Conservation (phyloP, 2,329 filamentous ascomycete genomes). For the Talaromyces piceae region DNA sequence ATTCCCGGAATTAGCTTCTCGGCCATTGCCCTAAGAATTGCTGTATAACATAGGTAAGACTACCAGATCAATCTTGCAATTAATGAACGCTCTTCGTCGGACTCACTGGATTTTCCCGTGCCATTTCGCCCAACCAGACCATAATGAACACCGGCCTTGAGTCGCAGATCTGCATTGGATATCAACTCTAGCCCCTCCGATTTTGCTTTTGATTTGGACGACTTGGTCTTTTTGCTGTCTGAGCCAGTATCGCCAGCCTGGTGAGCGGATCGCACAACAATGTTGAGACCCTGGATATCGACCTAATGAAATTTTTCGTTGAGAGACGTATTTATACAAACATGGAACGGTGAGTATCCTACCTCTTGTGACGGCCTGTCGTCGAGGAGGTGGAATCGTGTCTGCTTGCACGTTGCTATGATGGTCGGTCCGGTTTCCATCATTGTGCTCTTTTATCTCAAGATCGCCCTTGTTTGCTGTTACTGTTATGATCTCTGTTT, state of each 20-base stretch:
- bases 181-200: constrained; percentile 55
- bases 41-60: constrained; percentile 30
- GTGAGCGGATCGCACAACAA: constrained; percentile 13
- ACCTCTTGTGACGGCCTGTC: constrained; percentile 48
- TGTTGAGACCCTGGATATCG: constrained; percentile 61
- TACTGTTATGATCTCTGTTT: background rate
- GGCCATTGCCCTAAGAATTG: constrained; percentile 65
- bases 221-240: constrained; percentile 17
- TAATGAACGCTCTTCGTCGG: background rate
- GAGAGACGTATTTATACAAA: too few species aligned
- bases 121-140: constrained; percentile 75
- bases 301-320: too few species aligned
- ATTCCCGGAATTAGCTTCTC: constrained; percentile 74
- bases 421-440: constrained; percentile 27
- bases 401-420: constrained; percentile 59
- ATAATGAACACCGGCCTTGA: constrained; percentile 69
- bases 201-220: constrained; percentile 46
- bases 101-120: constrained; percentile 70
- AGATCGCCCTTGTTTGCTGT: background rate
- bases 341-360: background rate
- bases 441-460: background rate
- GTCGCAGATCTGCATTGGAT: constrained; percentile 58
- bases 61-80: background rate
- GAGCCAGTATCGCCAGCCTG: background rate
- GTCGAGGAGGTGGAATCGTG: constrained; percentile 54